phyloP scores from a whole-genome alignment of 257 asterid species.

The Cynanchum wilfordii region DNA sequence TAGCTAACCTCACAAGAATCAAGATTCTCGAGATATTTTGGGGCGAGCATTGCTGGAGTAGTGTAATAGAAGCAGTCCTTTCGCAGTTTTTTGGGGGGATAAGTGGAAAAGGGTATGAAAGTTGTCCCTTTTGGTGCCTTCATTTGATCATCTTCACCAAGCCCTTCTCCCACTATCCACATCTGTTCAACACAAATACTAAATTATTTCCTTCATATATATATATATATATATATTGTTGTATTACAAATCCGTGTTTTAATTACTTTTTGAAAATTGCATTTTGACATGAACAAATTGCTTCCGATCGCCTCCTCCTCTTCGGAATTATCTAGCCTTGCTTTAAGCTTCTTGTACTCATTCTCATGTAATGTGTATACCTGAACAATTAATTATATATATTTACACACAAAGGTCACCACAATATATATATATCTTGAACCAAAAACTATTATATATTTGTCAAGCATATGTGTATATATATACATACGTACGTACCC shows the following conservation, averaged over 20 bases:
- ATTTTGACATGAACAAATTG: constrained; percentile 42
- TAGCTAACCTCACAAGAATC: constrained; percentile 50
- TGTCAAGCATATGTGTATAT: too few species aligned
- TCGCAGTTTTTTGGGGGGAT: constrained; percentile 40
- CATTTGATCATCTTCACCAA: constrained; percentile 34
- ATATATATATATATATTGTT: too few species aligned
- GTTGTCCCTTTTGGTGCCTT: constrained; percentile 41
- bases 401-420: too few species aligned
- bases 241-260: too few species aligned
- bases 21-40: constrained; percentile 39
- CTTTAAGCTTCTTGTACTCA: constrained; percentile 57
- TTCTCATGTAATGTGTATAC: constrained; percentile 45
- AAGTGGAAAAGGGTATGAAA: constrained; percentile 40
- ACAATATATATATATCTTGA: too few species aligned
- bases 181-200: constrained; percentile 14
- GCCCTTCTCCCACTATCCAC: constrained; percentile 47
- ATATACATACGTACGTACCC: constrained; percentile 14
- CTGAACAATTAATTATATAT: constrained; percentile 22
- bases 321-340: constrained; percentile 27
- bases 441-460: too few species aligned
- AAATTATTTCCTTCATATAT: too few species aligned
- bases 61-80: constrained; percentile 37
- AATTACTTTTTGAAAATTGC: constrained; percentile 38
- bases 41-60: constrained; percentile 45
- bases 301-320: constrained; percentile 13